Percentiles rank a stretch among this genome's conserved stretches.
Conservation (phyloP, 1,284 basidiomycete genomes). For the Dichomitus squalens region DNA sequence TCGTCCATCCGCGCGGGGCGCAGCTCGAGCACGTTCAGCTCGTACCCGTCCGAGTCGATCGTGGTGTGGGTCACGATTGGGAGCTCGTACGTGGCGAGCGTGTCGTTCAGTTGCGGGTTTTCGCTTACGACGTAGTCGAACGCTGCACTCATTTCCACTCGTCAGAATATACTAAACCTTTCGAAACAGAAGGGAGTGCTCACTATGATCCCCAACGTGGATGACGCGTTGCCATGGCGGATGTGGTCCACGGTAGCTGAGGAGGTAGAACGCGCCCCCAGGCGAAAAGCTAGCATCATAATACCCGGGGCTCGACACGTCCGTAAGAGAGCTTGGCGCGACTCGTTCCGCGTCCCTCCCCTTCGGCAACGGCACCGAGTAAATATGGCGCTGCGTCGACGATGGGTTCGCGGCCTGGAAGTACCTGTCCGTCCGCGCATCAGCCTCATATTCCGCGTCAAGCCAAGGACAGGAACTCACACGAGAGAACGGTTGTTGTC, state of each 20-base stretch:
- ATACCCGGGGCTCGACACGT: constrained; percentile 60
- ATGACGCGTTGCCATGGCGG: constrained; percentile 88
- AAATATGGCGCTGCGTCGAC: constrained; percentile 84
- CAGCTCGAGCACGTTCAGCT: constrained; percentile 88
- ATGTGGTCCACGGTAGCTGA: constrained; percentile 81
- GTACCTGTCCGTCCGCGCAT: constrained; percentile 55
- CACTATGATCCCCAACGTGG: constrained; percentile 62
- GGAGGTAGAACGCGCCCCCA: constrained; percentile 80
- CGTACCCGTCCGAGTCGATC: constrained; percentile 78
- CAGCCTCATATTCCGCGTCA: no score
- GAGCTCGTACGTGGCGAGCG: constrained; percentile 70
- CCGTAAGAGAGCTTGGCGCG: constrained; percentile 66
- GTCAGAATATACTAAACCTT: background rate
- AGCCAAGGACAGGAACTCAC: constrained; percentile 47
- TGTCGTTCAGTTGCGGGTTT: constrained; percentile 75
- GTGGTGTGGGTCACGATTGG: constrained; percentile 71
- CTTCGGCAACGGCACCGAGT: constrained; percentile 69
- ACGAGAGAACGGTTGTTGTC: constrained; percentile 70
- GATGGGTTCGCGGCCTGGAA: constrained; percentile 86
- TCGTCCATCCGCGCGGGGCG: constrained; percentile 92
- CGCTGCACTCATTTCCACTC: constrained; percentile 39
- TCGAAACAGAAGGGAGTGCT: constrained; percentile 27
- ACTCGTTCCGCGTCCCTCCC: constrained; percentile 31
- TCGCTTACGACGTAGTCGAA: constrained; percentile 70
- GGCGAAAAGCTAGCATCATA: constrained; percentile 82